Evolutionary conservation across 139 green algal genomes (phyloP).

Genomic region (Pleodorina starrii): DNA sequence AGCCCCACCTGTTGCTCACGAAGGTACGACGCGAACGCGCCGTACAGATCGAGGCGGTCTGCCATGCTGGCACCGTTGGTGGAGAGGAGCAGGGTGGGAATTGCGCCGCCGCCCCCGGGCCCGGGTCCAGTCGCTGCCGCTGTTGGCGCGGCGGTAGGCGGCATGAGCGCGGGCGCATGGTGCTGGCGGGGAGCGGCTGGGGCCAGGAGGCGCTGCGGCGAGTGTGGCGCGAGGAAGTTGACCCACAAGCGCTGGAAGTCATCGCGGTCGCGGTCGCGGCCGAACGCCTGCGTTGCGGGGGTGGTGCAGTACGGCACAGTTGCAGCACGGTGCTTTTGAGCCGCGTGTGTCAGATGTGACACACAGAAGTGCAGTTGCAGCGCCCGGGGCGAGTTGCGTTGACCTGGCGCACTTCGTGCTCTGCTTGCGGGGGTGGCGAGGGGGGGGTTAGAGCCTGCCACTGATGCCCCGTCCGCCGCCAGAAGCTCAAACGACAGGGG

Average conservation of each 20-base stretch:
- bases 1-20: constrained; percentile 23
- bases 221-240: neutral
- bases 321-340: no score
- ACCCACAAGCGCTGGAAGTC: constrained; percentile 42
- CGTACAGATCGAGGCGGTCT: constrained; percentile 31
- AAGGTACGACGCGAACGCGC: constrained; percentile 3
- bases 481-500: no score
- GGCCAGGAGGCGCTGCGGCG: constrained; percentile 13
- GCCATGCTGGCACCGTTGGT: constrained; percentile 37
- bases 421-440: no score
- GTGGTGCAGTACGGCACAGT: no score
- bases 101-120: no score
- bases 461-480: no score
- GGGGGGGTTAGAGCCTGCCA: no score
- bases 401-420: no score
- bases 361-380: no score
- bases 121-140: no score
- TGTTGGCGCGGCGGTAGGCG: neutral
- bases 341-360: no score
- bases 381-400: no score
- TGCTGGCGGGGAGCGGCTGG: neutral
- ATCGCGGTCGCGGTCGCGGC: constrained; percentile 17
- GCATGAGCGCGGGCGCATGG: neutral
- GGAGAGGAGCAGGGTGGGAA: constrained; percentile 40
- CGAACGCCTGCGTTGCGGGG: constrained; percentile 20